These are phyloP conservation scores for Pseudogymnoascus sp. DNA, from an alignment of 2,329 filamentous ascomycete species.

Conservation along the genomic window DNA sequence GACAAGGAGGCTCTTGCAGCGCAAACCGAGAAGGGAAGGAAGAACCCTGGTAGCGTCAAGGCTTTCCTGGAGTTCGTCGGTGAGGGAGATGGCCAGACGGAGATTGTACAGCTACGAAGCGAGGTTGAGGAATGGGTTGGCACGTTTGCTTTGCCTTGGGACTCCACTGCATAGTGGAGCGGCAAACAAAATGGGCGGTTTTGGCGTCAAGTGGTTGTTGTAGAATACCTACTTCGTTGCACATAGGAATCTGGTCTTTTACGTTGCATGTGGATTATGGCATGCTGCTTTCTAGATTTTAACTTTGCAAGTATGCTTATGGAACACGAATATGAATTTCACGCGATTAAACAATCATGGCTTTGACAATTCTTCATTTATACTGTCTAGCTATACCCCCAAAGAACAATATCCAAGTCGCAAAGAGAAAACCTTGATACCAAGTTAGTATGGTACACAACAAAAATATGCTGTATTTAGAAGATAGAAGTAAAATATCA, in stretches of 20 bases:
- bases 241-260: background rate
- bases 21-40: constrained; percentile 59
- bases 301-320: constrained; percentile 3
- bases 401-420: background rate
- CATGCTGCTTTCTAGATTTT: background rate
- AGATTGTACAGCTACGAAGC: constrained; percentile 64
- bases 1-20: constrained; percentile 64
- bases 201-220: constrained; percentile 5
- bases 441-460: background rate
- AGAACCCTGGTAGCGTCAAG: constrained; percentile 56
- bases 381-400: background rate
- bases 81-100: constrained; percentile 57
- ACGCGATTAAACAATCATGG: background rate
- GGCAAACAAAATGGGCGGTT: background rate
- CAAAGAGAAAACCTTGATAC: background rate
- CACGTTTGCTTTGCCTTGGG: constrained; percentile 64
- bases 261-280: background rate
- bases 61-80: constrained; percentile 61
- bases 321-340: constrained; percentile 5
- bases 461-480: background rate
- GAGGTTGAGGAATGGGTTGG: constrained; percentile 75
- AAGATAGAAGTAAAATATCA: background rate
- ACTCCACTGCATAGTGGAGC: background rate
- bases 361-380: background rate
- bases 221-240: constrained; percentile 7